Evolutionary conservation across 2,329 filamentous ascomycete genomes (phyloP).

Genomic region (Epicoccum nigrum): DNA sequence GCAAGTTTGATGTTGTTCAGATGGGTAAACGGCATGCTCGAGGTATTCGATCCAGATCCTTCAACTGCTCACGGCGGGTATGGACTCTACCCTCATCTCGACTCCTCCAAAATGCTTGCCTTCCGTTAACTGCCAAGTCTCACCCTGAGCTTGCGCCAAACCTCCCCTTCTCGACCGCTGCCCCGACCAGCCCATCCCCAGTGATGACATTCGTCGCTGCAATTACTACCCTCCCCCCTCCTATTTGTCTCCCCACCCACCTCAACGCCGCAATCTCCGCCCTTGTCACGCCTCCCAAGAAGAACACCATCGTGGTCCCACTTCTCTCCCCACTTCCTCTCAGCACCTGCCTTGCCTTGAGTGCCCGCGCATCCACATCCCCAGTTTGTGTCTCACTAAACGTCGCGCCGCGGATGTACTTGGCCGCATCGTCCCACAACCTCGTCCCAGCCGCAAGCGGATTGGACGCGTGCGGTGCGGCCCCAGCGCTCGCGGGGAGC

Average conservation of each 20-base stretch:
- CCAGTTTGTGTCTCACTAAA: constrained; percentile 93
- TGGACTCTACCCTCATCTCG: too few species aligned
- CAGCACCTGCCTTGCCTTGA: constrained; percentile 82
- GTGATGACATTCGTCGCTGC: constrained; percentile 91
- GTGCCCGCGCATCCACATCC: constrained; percentile 76
- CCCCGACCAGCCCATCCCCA: constrained; percentile 87
- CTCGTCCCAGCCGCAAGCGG: constrained; percentile 81
- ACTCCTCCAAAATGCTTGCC: too few species aligned
- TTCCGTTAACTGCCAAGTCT: not conserved
- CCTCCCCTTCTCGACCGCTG: constrained; percentile 72
- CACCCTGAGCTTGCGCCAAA: constrained; percentile 28
- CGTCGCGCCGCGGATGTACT: constrained; percentile 83
- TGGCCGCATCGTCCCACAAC: constrained; percentile 90
- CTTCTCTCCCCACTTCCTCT: constrained; percentile 63
- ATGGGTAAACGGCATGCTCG: too few species aligned
- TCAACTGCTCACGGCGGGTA: too few species aligned
- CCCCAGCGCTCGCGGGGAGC: constrained; percentile 42
- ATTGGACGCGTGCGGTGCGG: constrained; percentile 51
- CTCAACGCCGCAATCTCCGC: constrained; percentile 93
- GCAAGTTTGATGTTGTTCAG: too few species aligned
- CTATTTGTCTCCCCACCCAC: constrained; percentile 78
- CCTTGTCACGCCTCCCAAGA: constrained; percentile 94
- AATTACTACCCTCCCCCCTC: constrained; percentile 82
- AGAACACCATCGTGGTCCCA: constrained; percentile 95
- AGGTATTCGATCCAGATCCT: too few species aligned